Percentiles rank a stretch among this genome's conserved stretches.
phyloP scores from a whole-genome alignment of 1,139 yeast species.

The Lodderomyces jiufengensis region DNA sequence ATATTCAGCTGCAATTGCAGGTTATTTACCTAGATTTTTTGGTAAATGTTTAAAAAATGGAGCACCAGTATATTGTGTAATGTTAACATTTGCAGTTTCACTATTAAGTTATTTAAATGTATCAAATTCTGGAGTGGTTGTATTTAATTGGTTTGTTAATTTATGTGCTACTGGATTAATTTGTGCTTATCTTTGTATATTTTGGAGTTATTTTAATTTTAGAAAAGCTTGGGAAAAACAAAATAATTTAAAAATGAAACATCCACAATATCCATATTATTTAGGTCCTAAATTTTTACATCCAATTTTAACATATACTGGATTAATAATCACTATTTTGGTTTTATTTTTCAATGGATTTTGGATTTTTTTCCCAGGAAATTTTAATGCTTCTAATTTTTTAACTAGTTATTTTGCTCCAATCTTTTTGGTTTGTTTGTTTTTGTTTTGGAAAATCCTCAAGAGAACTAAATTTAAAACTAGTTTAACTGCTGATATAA shows the following conservation, averaged over 20 bases:
- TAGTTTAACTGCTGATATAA: constrained; percentile 32
- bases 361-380: constrained; percentile 41
- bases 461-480: constrained; percentile 33
- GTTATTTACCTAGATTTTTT: constrained; percentile 34
- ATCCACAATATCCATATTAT: constrained; percentile 21
- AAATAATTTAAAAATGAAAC: constrained; percentile 21
- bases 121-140: constrained; percentile 24
- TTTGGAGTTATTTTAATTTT: constrained; percentile 43
- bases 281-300: constrained; percentile 27
- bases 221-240: constrained; percentile 33
- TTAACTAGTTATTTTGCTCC: constrained; percentile 43
- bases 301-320: constrained; percentile 35
- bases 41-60: constrained; percentile 33
- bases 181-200: constrained; percentile 49
- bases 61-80: constrained; percentile 33
- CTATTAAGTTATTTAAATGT: constrained; percentile 31
- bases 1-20: constrained; percentile 35
- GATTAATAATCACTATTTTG: constrained; percentile 21
- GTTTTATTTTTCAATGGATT: constrained; percentile 39
- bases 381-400: constrained; percentile 32
- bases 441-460: constrained; percentile 32
- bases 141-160: constrained; percentile 38
- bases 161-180: constrained; percentile 51
- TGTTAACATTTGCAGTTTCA: constrained; percentile 19
- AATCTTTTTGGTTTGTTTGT: constrained; percentile 25